A percentile compares a stretch with the other conserved stretches of the same genome.
Evolutionary conservation across 2,329 filamentous ascomycete species (phyloP).

Genomic region (Arthrobotrys musiformis): DNA sequence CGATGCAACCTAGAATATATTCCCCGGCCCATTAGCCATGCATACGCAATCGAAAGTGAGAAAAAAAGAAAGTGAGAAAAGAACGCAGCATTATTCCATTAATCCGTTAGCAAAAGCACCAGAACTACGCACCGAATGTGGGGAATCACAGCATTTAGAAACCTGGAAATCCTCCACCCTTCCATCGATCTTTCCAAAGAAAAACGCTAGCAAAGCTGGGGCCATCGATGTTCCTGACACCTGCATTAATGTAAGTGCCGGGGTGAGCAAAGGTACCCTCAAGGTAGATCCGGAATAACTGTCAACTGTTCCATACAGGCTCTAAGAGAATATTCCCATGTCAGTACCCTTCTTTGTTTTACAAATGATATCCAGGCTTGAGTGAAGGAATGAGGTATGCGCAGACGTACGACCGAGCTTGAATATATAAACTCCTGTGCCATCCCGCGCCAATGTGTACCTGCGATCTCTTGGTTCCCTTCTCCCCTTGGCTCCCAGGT

Average conservation of each 20-base stretch:
- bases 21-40: neutral
- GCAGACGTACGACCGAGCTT: too few relatives aligned
- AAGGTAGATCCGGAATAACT: slow-evolving; percentile 45
- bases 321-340: slow-evolving; percentile 21
- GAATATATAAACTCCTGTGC: slow-evolving; percentile 31
- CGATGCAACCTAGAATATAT: slow-evolving; percentile 29
- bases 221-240: neutral
- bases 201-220: neutral
- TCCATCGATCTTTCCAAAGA: slow-evolving; percentile 13
- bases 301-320: slow-evolving; percentile 46
- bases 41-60: slow-evolving; percentile 1
- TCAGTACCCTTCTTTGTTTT: neutral
- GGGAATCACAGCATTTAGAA: neutral
- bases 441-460: slow-evolving; percentile 27
- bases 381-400: too few relatives aligned
- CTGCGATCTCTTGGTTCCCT: slow-evolving; percentile 10
- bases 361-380: slow-evolving; percentile 8
- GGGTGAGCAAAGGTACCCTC: slow-evolving; percentile 3
- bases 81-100: slow-evolving; percentile 8
- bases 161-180: neutral
- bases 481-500: neutral
- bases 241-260: slow-evolving; percentile 4
- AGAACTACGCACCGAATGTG: neutral
- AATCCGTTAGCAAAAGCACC: neutral
- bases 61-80: slow-evolving; percentile 18